These are phyloP conservation scores for Fusarium redolens DNA, from an alignment of 2,329 filamentous ascomycete species.

Conservation along the genomic window DNA sequence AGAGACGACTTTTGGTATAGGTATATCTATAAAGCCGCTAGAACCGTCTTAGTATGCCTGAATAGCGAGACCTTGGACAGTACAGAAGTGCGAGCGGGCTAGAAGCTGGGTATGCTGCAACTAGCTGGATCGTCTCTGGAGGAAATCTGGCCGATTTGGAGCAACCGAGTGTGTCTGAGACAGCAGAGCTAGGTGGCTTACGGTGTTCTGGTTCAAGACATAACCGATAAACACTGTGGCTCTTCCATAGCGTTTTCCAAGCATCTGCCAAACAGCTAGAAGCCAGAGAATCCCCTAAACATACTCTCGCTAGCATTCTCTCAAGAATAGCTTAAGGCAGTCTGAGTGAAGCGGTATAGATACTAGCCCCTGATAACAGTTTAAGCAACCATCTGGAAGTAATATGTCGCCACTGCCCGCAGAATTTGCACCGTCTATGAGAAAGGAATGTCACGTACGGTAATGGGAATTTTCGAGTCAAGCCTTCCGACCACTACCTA, in stretches of 20 bases:
- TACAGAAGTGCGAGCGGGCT: not conserved
- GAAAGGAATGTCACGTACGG: no score
- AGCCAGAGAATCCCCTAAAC: not conserved
- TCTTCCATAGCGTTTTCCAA: not conserved
- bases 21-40: not conserved
- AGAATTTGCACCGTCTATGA: no score
- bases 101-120: not conserved
- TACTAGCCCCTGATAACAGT: not conserved
- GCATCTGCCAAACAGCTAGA: not conserved
- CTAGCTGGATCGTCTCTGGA: not conserved
- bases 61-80: not conserved
- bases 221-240: not conserved
- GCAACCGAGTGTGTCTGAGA: not conserved
- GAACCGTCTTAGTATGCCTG: not conserved
- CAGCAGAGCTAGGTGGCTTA: not conserved
- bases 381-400: no score
- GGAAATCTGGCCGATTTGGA: not conserved
- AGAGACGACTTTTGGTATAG: not conserved
- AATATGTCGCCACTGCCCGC: no score
- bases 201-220: not conserved
- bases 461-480: no score
- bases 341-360: not conserved
- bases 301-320: not conserved
- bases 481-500: no score
- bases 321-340: not conserved